Evolutionary conservation across 768 basidiomycete genomes (phyloP), one percentile per base, ranked within the genome.

Genomic region (Tephrocybe sp.): DNA sequence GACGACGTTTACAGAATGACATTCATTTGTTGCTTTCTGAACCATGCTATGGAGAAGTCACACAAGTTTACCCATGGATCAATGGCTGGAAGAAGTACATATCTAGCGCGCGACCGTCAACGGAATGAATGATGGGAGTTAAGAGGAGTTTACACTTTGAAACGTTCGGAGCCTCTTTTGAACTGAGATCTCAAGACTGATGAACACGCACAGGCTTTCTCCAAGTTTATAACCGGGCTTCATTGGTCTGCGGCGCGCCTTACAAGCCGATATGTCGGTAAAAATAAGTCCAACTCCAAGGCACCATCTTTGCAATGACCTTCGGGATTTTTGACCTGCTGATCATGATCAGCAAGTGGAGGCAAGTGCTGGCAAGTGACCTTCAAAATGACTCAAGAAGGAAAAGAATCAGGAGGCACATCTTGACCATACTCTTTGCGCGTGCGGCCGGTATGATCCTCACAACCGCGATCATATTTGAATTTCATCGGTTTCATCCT

Each of bases 41-140:
- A 18, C n/a, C 37, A 38, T 18, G 7, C 18, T 18, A 18, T 8
- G 3, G 19, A 3, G 21, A 19, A 21, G n/a, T 19, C 33, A 4
- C 9, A 9, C n/a, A 19, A n/a, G 9, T 24, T 37, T 8, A 24
- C 45, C 33, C 33, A 37, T 38, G 45, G 45, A 38, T 36, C 36
- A 38, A 18, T 22, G 5, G 12, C 37, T 38, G 4, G 33, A 34
- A 34, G 33, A 34, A 34, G 33, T n/a, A n/a, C 23, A 12, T n/a
- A 11, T 30, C 16, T 25, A 38, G 21, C 12, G 24, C 6, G 25
- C 36, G 12, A 33, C 39, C 19, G 47, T 42, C n/a, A 49, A 34
- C 12, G 27, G 12, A 13, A 31, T 18, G 40, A 49, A 42, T 49
- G 40, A 49, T 49, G 47, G 40, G 29, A 34, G 47, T 34, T 40